Conservation (phyloP, 1,139 yeast species). For the Candida freyschussii region DNA sequence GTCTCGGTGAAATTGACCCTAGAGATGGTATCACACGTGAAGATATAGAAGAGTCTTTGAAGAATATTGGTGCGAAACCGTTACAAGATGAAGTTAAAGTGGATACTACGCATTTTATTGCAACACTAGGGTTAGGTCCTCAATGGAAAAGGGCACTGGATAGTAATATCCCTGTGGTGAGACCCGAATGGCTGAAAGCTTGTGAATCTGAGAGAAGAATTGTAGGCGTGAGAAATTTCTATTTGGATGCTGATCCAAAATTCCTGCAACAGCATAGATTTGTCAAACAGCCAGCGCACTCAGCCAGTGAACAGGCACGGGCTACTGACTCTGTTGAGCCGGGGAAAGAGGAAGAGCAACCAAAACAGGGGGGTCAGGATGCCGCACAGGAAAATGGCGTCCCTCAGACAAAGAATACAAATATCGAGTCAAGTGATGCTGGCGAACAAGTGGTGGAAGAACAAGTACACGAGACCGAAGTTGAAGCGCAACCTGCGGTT, state of each 20-base stretch:
- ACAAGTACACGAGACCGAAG: slow-evolving; percentile 1
- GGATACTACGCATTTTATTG: slow-evolving; percentile 91
- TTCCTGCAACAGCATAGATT: slow-evolving; percentile 30
- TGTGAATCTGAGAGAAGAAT: slow-evolving; percentile 86
- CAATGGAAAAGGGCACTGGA: slow-evolving; percentile 78
- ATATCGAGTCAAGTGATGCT: no score
- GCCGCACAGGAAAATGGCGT: background rate
- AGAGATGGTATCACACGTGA: slow-evolving; percentile 51
- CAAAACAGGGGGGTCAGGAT: slow-evolving; percentile 5
- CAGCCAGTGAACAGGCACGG: background rate
- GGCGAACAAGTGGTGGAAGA: no score
- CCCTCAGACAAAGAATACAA: no score
- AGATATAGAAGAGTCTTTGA: slow-evolving; percentile 62
- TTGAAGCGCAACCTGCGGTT: slow-evolving; percentile 20
- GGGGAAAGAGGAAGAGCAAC: slow-evolving; percentile 1
- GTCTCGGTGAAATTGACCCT: slow-evolving; percentile 75
- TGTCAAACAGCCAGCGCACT: no score
- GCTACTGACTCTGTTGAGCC: slow-evolving; percentile 1
- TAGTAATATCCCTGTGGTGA: slow-evolving; percentile 85
- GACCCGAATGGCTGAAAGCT: slow-evolving; percentile 97
- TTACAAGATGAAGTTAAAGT: slow-evolving; percentile 69
- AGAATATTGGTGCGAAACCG: slow-evolving; percentile 79
- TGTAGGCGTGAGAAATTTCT: slow-evolving; percentile 88
- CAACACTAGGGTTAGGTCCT: slow-evolving; percentile 58
- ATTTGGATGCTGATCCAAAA: slow-evolving; percentile 43